Conservation (phyloP, 345 rosid genomes). For the Angophora floribunda region DNA sequence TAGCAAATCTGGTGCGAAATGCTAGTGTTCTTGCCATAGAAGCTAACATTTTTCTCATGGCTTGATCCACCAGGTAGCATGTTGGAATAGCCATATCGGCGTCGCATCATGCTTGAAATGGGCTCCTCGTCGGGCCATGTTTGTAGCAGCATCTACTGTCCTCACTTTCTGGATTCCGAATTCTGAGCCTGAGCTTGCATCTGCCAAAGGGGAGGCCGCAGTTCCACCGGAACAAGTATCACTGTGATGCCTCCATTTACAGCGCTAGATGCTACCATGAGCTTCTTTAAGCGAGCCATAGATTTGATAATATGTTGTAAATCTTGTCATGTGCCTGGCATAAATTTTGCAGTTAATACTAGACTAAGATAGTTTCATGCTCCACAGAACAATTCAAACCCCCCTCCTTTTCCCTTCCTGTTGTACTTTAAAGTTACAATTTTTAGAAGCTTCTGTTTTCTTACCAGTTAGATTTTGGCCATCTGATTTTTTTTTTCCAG, state of each 20-base stretch:
- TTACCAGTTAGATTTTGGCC: background rate
- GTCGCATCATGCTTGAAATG: constrained; percentile 79
- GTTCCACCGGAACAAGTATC: background rate
- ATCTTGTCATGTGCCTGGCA: background rate
- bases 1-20: background rate
- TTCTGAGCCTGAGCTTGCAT: background rate
- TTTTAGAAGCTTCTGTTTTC: background rate
- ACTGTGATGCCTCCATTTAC: background rate
- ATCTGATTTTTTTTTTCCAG: background rate
- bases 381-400: background rate
- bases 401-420: background rate
- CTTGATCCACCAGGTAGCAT: constrained; percentile 40
- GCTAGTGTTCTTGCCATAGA: background rate
- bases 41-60: background rate
- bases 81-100: constrained; percentile 81
- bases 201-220: background rate
- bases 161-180: constrained; percentile 92
- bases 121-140: constrained; percentile 93
- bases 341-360: background rate
- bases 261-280: background rate
- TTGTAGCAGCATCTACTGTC: constrained; percentile 75
- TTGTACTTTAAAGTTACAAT: background rate
- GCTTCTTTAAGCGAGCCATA: background rate
- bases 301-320: background rate
- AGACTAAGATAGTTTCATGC: background rate